Percentiles rank a stretch among this genome's conserved stretches.
Evolutionary conservation across 2,329 filamentous ascomycete species (phyloP).

Genomic region (Aspergillus hiratsukae): DNA sequence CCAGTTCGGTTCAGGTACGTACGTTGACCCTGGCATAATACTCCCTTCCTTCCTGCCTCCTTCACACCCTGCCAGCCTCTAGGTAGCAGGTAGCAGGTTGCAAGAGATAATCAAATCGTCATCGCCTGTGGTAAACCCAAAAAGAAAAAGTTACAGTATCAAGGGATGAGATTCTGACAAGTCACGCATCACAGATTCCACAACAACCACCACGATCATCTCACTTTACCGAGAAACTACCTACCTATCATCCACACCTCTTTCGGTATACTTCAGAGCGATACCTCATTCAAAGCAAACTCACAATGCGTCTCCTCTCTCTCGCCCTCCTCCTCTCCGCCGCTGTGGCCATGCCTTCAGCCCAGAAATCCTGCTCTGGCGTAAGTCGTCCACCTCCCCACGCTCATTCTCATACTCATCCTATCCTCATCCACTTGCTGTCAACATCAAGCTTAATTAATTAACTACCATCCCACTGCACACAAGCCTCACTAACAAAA

Average conservation of each 20-base stretch:
- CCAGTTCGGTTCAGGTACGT: neutral
- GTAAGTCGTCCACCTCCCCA: neutral
- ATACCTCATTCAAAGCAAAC: neutral
- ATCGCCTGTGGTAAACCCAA: neutral
- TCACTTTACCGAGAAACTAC: neutral
- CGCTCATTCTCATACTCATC: too few species aligned
- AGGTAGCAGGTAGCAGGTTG: neutral
- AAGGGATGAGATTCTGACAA: neutral
- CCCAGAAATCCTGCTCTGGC: conserved; percentile 3
- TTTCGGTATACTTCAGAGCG: neutral
- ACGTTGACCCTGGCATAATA: neutral
- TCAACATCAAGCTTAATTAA: neutral
- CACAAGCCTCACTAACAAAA: neutral
- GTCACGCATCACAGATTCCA: neutral
- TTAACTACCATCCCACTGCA: neutral
- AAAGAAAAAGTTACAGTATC: neutral
- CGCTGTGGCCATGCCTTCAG: conserved; percentile 4
- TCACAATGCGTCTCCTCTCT: conserved; percentile 12
- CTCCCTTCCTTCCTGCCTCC: too few species aligned
- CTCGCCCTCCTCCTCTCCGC: conserved; percentile 5
- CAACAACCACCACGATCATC: neutral
- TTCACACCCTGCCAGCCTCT: too few species aligned
- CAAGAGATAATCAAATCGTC: neutral
- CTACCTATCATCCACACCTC: neutral
- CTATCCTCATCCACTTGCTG: too few species aligned